Base-by-base conservation (phyloP, 2,329 filamentous ascomycete genomes). In the Ceratocystis huliohia region DNA sequence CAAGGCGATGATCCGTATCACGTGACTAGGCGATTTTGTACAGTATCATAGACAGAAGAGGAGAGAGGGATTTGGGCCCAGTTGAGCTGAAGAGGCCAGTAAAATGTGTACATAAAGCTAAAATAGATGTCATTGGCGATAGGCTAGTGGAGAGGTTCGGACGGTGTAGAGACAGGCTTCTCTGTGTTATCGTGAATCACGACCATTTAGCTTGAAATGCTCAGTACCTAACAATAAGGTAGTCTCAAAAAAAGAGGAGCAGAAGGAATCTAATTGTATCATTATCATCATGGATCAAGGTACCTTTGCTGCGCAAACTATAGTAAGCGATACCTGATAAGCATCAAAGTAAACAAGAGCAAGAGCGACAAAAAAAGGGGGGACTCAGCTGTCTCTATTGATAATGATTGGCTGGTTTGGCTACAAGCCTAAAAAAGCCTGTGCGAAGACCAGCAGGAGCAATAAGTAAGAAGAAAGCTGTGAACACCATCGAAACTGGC, bases 261-360 rank as follows among this genome's bases (percentile, higher is more conserved):
- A 41, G 10, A 41, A 41, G 37, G 37, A 41, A 41, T 41, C 3
- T n/a, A 20, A 20, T 37, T 33, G 28, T 37, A 20, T 37, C 56
- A 10, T 37, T n/a, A 10, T 59, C 17, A 28, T 4, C 53, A 57
- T 59, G 56, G 56, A 59, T 20, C 56, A 59, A 59, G 56, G 56
- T 30, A 30, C 20, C 53, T 57, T 30, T 57, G 22, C n/a, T 30
- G 53, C 28, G 53, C 6, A 57, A n/a, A 57, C 15, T 57, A 30
- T 17, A 57, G 53, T 22, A 33, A 17, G 53, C 50, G 50, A 56
- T 30, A 56, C 50, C 15, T 57, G 53, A 57, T 57, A 57, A 57
- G 53, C 53, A 8, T 30, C 25, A 7, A 57, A 57, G 53, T 57
- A 57, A 57, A 57, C 53, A 57, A 57, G 10, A 33, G 30, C 30